Evolutionary conservation across 257 asterid genomes (phyloP).

Genomic region (Rehmannia glutinosa): DNA sequence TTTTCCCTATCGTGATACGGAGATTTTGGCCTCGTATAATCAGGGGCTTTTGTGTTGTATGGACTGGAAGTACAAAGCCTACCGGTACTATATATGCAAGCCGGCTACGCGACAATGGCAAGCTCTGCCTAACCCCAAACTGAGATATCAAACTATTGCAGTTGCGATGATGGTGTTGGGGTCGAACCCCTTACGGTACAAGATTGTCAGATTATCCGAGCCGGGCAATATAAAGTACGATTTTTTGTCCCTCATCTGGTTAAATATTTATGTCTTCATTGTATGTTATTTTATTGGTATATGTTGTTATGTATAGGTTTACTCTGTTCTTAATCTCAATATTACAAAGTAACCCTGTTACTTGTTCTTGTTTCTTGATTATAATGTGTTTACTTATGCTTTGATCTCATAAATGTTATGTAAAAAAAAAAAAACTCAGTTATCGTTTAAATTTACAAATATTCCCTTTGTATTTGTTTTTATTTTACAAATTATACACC

Average conservation of each 20-base stretch:
- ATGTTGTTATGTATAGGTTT: too few species aligned
- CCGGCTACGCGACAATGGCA: conserved; percentile 27
- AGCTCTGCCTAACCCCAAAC: conserved; percentile 19
- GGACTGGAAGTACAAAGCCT: background rate
- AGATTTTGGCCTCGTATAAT: conserved; percentile 23
- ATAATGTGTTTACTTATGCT: too few species aligned
- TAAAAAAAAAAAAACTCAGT: too few species aligned
- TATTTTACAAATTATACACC: too few species aligned
- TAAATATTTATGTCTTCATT: too few species aligned
- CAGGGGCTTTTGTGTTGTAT: conserved; percentile 20
- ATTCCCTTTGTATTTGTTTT: too few species aligned
- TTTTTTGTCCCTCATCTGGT: too few species aligned
- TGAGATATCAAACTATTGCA: background rate
- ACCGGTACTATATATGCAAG: conserved; percentile 14
- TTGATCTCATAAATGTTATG: too few species aligned
- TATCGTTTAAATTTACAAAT: too few species aligned
- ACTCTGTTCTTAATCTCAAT: too few species aligned
- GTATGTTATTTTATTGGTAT: background rate
- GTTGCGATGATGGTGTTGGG: conserved; percentile 9
- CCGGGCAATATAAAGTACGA: background rate
- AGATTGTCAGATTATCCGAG: conserved; percentile 19
- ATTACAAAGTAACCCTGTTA: too few species aligned
- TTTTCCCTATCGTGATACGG: background rate
- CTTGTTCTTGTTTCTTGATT: too few species aligned
- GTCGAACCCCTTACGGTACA: conserved; percentile 14